Evolutionary conservation across 139 green algal species (phyloP), one percentile per base, ranked within the genome.

Genomic region (Pleodorina starrii): DNA sequence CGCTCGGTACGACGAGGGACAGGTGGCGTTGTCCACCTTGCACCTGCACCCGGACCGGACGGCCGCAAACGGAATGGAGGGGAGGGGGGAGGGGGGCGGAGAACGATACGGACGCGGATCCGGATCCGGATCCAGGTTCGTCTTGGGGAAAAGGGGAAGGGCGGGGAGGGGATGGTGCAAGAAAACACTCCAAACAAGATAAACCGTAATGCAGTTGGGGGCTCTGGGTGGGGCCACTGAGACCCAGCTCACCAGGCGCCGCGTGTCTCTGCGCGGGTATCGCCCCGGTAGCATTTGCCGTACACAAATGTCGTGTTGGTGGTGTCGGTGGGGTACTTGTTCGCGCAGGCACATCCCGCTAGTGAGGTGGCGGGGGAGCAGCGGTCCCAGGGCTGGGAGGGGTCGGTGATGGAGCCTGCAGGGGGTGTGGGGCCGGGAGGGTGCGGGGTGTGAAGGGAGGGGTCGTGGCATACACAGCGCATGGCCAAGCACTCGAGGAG

Each of bases 331-430:
- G n/a, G 38, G 48, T 81, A 93, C 38, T 59, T 51, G 19, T 72
- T 14, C n/a, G 60, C n/a, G 76, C 90, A 93, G 23, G 84, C 79
- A 78, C 91, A 93, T 66, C 91, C 91, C 4, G 87, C 88, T 2
- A 91, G 60, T 10, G 91, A 92, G 10, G 29, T 79, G 7, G 25
- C 38, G 6, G 36, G 46, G 11, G 48, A n/a, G 46, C 91, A 93
- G n/a, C 74, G 91, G 87, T 93, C 91, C 46, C 48, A 81, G 51
- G 46, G 44, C 50, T 43, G 23, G 35, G 3, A 36, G 46, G 46
- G 27, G 51, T 59, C 9, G 71, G n/a, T 78, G 72, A 60, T 63
- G 85, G 14, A 29, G 29, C 72, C 72, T 79, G 72, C 27, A 36
- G 66, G 66, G 66, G 43, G n/a, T 19, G 66, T 6, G n/a, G 35